These are phyloP conservation scores for Leccinum pellstonianum DNA, from an alignment of 768 basidiomycete genomes.

Conservation along the genomic window DNA sequence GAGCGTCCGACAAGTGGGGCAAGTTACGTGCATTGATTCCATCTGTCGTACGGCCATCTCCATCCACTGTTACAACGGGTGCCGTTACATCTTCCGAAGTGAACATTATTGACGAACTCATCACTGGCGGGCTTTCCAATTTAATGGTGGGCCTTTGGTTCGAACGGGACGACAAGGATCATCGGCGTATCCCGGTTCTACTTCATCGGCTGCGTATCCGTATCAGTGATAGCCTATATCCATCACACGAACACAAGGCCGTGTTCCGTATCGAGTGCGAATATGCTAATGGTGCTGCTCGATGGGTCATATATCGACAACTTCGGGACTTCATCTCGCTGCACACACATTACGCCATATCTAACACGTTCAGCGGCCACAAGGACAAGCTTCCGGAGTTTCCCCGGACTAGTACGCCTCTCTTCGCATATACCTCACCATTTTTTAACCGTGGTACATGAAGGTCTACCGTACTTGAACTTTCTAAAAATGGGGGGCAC, in stretches of 20 bases:
- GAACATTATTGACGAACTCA: slow-evolving; percentile 81
- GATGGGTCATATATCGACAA: slow-evolving; percentile 96
- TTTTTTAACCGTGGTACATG: slow-evolving; percentile 1
- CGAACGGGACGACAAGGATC: slow-evolving; percentile 82
- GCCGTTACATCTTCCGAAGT: slow-evolving; percentile 54
- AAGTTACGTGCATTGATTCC: slow-evolving; percentile 67
- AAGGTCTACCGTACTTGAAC: slow-evolving; percentile 90
- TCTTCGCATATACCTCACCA: slow-evolving; percentile 1
- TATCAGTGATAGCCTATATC: slow-evolving; percentile 83
- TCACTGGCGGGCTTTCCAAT: slow-evolving; percentile 74
- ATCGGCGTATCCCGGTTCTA: slow-evolving; percentile 74
- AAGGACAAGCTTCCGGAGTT: slow-evolving; percentile 87
- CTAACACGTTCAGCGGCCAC: slow-evolving; percentile 74
- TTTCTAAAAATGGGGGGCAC: slow-evolving; percentile 68
- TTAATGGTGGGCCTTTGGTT: slow-evolving; percentile 82
- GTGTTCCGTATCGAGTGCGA: slow-evolving; percentile 94
- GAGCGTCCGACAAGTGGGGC: slow-evolving; percentile 51
- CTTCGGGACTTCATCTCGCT: slow-evolving; percentile 88
- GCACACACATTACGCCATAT: slow-evolving; percentile 85
- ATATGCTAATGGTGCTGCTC: slow-evolving; percentile 87
- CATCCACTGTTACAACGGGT: slow-evolving; percentile 37
- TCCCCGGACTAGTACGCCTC: slow-evolving; percentile 66
- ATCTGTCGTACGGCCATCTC: slow-evolving; percentile 41
- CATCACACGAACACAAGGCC: slow-evolving; percentile 70
- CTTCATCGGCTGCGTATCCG: slow-evolving; percentile 81